Base-by-base conservation (phyloP, 176 grass and related monocot genomes). In the Dendrocalamus sinicus region DNA sequence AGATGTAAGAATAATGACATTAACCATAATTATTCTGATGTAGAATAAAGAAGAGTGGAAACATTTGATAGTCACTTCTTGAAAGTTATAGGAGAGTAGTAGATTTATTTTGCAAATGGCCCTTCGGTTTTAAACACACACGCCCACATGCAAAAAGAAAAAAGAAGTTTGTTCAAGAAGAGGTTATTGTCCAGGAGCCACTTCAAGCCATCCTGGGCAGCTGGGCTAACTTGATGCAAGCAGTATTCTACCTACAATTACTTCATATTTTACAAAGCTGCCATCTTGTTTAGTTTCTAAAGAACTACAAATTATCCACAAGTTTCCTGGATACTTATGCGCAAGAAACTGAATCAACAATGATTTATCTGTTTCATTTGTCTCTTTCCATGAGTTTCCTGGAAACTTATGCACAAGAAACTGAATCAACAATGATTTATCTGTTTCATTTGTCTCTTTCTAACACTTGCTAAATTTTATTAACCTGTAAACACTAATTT, bases 221-320 rank as follows among this genome's bases (percentile, higher is more conserved):
- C 32, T 35, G 3, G 32, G 28, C 35, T 53, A 55, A 74, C 66
- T 23, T 59, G 13, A 30, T 73, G 41, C 39, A 84, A 72, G 67
- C 64, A 11, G 7, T 23, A 64, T 63, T 83, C 14, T 72, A n/a
- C 54, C 15, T 78, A 78, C 28, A 71, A 15, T 58, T 46, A 45
- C 15, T 41, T 28, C 65, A 37, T 57, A 59, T 55, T 86, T 86
- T 81, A 37, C 11, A 30, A 30, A 26, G 79, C 37, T 76, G 32
- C 6, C 10, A 70, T 7, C 64, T 69, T 35, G 14, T 48, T 24
- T 26, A 62, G n/a, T 70, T 83, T 71, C 41, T 71, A 52, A 55
- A 61, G 6, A 73, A 63, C 66, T 79, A 16, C 71, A 68, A 41
- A 83, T 17, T 44, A 35, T 6, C 8, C 32, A 35, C 32, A 35